phyloP scores from a whole-genome alignment of 2,329 filamentous ascomycete species.

The Arthrobotrys iridis region DNA sequence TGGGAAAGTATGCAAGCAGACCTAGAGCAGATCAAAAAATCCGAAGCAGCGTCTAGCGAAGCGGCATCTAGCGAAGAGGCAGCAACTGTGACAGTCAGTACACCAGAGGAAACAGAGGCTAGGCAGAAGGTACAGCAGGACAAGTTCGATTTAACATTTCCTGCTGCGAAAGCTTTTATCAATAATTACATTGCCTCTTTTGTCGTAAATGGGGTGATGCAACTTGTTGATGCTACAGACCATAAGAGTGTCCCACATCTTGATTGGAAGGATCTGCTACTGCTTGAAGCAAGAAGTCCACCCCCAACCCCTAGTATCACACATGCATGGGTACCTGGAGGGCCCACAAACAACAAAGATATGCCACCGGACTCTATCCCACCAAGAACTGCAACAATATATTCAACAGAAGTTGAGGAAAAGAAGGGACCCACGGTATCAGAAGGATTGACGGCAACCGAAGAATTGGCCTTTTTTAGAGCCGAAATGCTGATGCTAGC shows the following conservation, averaged over 20 bases:
- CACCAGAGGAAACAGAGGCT: conserved; percentile 58
- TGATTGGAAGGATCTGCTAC: conserved; percentile 44
- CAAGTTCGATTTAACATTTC: conserved; percentile 56
- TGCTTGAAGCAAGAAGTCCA: conserved; percentile 31
- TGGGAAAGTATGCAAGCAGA: conserved; percentile 54
- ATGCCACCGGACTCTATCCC: conserved; percentile 38
- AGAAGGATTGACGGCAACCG: conserved; percentile 69
- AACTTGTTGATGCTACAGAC: conserved; percentile 48
- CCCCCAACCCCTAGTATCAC: conserved; percentile 52
- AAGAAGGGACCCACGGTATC: conserved; percentile 67
- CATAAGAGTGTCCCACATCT: conserved; percentile 50
- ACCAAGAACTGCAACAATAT: conserved; percentile 34
- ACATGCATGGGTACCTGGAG: conserved; percentile 22
- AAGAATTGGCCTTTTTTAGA: conserved; percentile 82
- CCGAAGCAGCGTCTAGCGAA: conserved; percentile 17
- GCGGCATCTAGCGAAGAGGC: conserved; percentile 64
- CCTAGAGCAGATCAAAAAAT: conserved; percentile 46
- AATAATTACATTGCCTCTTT: conserved; percentile 82
- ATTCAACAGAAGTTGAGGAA: conserved; percentile 61
- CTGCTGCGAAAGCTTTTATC: conserved; percentile 67
- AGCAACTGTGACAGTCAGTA: conserved; percentile 51
- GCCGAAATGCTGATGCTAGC: conserved; percentile 85
- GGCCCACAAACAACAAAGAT: conserved; percentile 4
- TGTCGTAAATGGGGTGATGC: conserved; percentile 67
- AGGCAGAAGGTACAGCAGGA: conserved; percentile 55